These are phyloP conservation scores for Aspergillus bertholletiae DNA, from an alignment of 495 filamentous ascomycete genomes.

Conservation along the genomic window DNA sequence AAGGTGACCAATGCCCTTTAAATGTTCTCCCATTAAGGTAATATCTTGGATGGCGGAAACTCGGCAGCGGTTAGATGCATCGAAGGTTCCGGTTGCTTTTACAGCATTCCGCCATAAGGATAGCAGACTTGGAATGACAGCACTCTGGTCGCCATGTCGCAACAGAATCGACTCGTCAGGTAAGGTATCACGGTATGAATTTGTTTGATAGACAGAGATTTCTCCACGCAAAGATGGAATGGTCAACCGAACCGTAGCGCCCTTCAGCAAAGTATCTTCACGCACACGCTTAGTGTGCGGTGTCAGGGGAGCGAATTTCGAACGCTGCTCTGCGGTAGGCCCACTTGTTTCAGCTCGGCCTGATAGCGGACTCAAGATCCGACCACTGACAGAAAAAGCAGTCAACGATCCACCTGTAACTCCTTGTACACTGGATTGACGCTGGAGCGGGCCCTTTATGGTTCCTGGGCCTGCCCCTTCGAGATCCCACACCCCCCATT, in stretches of 20 bases:
- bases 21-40: constrained; percentile 62
- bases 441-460: constrained; percentile 51
- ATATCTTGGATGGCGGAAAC: constrained; percentile 47
- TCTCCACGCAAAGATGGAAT: constrained; percentile 53
- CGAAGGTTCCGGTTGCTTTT: constrained; percentile 56
- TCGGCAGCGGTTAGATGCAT: constrained; percentile 43
- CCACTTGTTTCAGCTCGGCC: constrained; percentile 31
- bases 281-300: constrained; percentile 68
- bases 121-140: constrained; percentile 60
- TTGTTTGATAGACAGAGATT: constrained; percentile 54
- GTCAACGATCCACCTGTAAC: constrained; percentile 63
- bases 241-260: constrained; percentile 25
- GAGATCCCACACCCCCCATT: constrained; percentile 94
- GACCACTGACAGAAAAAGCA: constrained; percentile 66
- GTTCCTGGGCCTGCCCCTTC: constrained; percentile 59
- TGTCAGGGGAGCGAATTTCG: constrained; percentile 78
- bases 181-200: constrained; percentile 42
- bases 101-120: constrained; percentile 65
- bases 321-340: constrained; percentile 35
- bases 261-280: constrained; percentile 53
- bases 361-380: constrained; percentile 45
- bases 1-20: constrained; percentile 56
- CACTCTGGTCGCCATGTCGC: constrained; percentile 61
- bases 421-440: constrained; percentile 52
- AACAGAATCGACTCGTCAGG: constrained; percentile 64